Evolutionary conservation across 2,329 filamentous ascomycete genomes (phyloP).

Genomic region (Trichoderma sp.): DNA sequence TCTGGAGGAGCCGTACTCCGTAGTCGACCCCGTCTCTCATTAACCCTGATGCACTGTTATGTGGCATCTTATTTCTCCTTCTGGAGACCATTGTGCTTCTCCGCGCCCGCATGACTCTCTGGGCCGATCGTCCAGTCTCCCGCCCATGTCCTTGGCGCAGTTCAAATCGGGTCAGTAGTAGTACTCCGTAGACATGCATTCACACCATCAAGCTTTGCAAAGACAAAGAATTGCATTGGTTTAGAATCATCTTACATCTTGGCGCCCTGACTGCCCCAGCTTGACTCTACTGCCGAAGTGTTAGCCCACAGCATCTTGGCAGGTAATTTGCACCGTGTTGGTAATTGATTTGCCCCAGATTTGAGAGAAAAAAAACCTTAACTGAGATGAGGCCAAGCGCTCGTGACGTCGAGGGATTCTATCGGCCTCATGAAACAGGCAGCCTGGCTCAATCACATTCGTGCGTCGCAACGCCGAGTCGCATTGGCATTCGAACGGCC

Average conservation of each 20-base stretch:
- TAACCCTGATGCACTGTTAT: not conserved
- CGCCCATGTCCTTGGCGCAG: not conserved
- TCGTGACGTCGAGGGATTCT: not conserved
- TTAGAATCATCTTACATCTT: not conserved
- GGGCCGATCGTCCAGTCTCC: not conserved
- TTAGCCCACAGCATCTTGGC: not conserved
- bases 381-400: not conserved
- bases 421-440: not conserved
- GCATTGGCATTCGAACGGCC: not conserved
- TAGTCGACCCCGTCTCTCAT: not conserved
- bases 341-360: not conserved
- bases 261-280: not conserved
- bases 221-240: not conserved
- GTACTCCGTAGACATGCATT: not conserved
- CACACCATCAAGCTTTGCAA: not conserved
- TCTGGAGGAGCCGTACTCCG: not conserved
- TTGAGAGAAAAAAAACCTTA: not conserved
- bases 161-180: constrained; percentile 1
- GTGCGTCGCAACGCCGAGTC: not conserved
- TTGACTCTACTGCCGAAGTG: not conserved
- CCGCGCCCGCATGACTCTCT: not conserved
- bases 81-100: not conserved
- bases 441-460: not conserved
- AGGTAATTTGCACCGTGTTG: not conserved
- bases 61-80: not conserved